Percentiles rank a stretch among this genome's conserved stretches.
Conservation (phyloP, 805 yeast species). For the Myxozyma mucilagina region DNA sequence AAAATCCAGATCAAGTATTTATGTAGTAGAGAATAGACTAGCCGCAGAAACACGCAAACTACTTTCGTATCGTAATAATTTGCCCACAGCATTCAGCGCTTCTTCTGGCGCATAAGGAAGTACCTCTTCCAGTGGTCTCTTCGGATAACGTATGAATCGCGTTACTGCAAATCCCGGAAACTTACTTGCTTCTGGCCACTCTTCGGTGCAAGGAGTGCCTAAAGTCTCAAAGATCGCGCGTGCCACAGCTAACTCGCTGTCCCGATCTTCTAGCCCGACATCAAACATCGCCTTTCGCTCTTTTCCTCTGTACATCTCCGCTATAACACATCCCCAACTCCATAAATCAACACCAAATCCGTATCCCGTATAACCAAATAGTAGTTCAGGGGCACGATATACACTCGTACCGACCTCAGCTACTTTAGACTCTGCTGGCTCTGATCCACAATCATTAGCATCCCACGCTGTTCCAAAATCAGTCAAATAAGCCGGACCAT, state of each 20-base stretch:
- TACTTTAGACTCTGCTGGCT: slow-evolving; percentile 35
- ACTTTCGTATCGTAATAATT: slow-evolving; percentile 17
- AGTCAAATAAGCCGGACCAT: slow-evolving; percentile 30
- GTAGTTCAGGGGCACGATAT: slow-evolving; percentile 73
- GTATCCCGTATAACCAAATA: slow-evolving; percentile 61
- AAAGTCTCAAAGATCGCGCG: slow-evolving; percentile 54
- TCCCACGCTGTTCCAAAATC: slow-evolving; percentile 35
- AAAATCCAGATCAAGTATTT: neutral
- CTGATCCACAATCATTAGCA: slow-evolving; percentile 32
- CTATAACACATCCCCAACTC: slow-evolving; percentile 65
- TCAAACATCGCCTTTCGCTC: slow-evolving; percentile 45
- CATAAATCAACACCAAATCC: slow-evolving; percentile 64
- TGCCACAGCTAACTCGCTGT: slow-evolving; percentile 61
- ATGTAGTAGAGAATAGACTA: neutral
- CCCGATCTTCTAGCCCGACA: slow-evolving; percentile 38
- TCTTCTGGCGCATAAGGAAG: slow-evolving; percentile 20
- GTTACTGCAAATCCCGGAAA: slow-evolving; percentile 16
- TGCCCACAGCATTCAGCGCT: slow-evolving; percentile 4
- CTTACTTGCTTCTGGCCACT: slow-evolving; percentile 42
- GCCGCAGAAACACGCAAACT: slow-evolving; percentile 11
- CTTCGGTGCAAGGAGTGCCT: slow-evolving; percentile 59
- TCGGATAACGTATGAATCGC: slow-evolving; percentile 7
- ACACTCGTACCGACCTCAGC: slow-evolving; percentile 62
- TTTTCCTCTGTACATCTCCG: slow-evolving; percentile 43
- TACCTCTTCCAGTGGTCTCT: slow-evolving; percentile 6